Base-by-base conservation (phyloP, 768 basidiomycete species). In the Kwoniella mangroviensis region DNA sequence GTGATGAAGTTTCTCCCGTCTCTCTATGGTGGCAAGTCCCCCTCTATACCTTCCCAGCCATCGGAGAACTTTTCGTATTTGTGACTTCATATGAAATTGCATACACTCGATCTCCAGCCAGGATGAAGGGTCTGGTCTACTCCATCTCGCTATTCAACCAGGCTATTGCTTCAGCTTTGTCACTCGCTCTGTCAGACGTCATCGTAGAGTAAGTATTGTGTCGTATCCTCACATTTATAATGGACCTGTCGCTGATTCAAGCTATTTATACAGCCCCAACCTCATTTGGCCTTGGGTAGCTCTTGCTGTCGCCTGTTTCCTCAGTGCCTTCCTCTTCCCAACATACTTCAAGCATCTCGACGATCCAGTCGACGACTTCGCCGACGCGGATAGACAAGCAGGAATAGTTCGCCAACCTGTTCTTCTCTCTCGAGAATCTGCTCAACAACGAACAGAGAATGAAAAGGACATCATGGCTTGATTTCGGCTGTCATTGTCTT, bases 61-160 rank as follows among this genome's bases (percentile, higher is more conserved):
- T 78, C 51, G 81, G 76, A 17, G 83, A 83, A 63, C n/a, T 82
- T 12, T 81, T 83, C 59, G 74, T 81, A 68, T 79, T 79, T 67
- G 73, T 84, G 53, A 80, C 82, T 3, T 73, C 74, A 0, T 82
- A 83, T 67, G 82, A 84, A 72, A 51, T 81, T 21, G 83, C 83
- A 24, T 82, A 82, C 70, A 81, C 81, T 41, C 70, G 77, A 45
- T 71, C 83, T 12, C 83, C 83, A 4, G 75, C 74, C 26, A 63
- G 79, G 43, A 83, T 81, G 81, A 80, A 82, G 80, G 76, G 74
- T 69, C 68, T 81, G 34, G 80, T 83, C 71, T 82, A 34, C 81
- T 81, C 76, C 70, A 69, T 54, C 63, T 64, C 3, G 83, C 81
- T 64, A 73, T 82, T 72, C 77, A 73, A 68, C 52, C 62, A 61